Base-by-base conservation (phyloP, 2,329 filamentous ascomycete species). In the Ampelomyces quisqualis region DNA sequence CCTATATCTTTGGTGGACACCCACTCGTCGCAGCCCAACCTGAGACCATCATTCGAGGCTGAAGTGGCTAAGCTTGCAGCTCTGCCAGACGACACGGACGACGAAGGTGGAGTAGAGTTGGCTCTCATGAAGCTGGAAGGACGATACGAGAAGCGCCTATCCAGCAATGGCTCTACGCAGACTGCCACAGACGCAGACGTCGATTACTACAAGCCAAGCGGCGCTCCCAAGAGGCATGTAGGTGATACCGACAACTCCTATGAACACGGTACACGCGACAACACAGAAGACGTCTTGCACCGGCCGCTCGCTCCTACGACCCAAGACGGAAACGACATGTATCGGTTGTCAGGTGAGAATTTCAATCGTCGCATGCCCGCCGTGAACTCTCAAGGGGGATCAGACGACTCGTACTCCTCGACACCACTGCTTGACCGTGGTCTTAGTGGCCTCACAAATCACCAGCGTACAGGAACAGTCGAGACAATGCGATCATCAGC, bases 71-170 rank as follows among this genome's bases (percentile, higher is more conserved):
- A 88, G 55, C 80, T 98, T 38, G 88, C 90, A 2, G 84, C 87
- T 40, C 88, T 97, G 18, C 89, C 91, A 0, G 90, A 96, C 60
- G 88, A 94, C 46, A 84, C 85, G 31, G 88, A 71, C 15, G 73
- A 73, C 31, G 73, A 94, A 60, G 89, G 89, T 5, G 91, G 91
- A 9, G 84, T 97, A 18, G 93, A 97, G 62, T 90, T 90, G n/a
- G 88, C 93, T 0, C 68, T 98, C 35, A 71, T 90, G 55, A 98
- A 97, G 60, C 77, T 98, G 0, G 93, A 98, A 71, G 93, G 93
- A 7, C 91, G 82, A 53, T 93, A 85, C 55, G 78, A 85, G 61
- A 82, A 77, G 53, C 53, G 59, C 34, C 65, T 57, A 21, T 54
- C 58, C 7, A 53, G 55, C 24, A 48, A 55, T 6, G 46, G 54